Base-by-base conservation (phyloP, 129 eudicot genomes). In the Centaurea solstitialis region DNA sequence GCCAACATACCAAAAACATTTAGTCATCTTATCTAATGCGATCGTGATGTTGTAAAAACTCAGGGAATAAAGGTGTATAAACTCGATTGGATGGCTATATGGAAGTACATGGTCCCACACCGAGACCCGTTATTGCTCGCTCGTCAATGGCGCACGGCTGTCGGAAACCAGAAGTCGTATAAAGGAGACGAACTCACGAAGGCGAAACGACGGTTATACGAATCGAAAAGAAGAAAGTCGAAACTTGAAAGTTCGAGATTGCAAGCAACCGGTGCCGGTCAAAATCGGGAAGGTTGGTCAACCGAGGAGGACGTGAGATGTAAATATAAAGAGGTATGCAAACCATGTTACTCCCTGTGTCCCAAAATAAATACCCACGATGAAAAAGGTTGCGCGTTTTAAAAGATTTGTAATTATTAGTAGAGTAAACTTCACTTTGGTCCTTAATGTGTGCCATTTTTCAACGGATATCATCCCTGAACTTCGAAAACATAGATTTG, bases 61-160 rank as follows among this genome's bases (percentile, higher is more conserved):
- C 86, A 95, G 99, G 99, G 97, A 38, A 81, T 95, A 85, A 89
- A 86, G 89, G 20, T 84, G 69, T 92, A 70, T 79, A 95, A 87
- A 84, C 94, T 85, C 53, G 97, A 92, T 76, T 95, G 96, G 97
- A 85, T 86, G 87, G 85, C 97, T 28, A 81, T 95, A 76, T 92
- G 94, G 93, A 89, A 86, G 81, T 90, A 74, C 76, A 74, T 95
- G 76, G 94, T 92, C 76, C 98, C 99, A 40, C 81, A 90, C 85
- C 85, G 99, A 79, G 99, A 95, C 87, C 99, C 99, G 39, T 83
- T 92, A 65, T 74, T 95, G 81, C 88, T 95, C 26, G 89, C 93
- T 37, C 92, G 99, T 73, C 99, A 95, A 86, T 95, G 94, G 93
- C 99, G 99, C 50, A 87, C 79, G 74, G 99, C 99, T 74, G 75